Evolutionary conservation across 192 early-diverging fungal species (phyloP).

Genomic region (Helicostylum pulchrum): DNA sequence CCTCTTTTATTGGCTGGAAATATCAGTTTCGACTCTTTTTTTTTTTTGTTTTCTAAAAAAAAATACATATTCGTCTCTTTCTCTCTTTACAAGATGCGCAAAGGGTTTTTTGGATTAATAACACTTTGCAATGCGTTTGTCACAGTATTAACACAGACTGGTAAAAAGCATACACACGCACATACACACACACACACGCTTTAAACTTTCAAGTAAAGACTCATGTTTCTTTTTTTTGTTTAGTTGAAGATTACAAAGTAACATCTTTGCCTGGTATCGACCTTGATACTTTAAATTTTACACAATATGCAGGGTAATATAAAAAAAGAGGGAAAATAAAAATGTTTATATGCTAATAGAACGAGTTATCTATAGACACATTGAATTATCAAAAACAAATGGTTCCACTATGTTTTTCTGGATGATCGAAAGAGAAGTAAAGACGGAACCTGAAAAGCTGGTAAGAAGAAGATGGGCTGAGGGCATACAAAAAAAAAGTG

Average conservation of each 20-base stretch:
- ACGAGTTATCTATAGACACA: constrained; percentile 33
- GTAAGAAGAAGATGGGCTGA: constrained; percentile 25
- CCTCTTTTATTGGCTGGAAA: too few relatives aligned
- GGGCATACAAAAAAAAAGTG: not conserved
- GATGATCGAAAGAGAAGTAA: constrained; percentile 35
- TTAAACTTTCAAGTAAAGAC: not conserved
- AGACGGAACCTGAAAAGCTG: constrained; percentile 34
- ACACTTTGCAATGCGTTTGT: too few relatives aligned
- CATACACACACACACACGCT: too few relatives aligned
- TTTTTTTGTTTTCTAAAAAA: too few relatives aligned
- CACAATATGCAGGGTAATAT: constrained; percentile 49
- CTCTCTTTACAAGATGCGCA: too few relatives aligned
- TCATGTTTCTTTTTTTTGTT: not conserved
- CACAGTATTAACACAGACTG: not conserved
- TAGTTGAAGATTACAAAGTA: constrained; percentile 42
- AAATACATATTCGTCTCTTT: too few relatives aligned
- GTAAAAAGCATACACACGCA: not conserved
- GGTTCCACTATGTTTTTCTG: constrained; percentile 52
- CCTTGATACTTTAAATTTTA: constrained; percentile 21
- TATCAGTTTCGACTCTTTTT: too few relatives aligned
- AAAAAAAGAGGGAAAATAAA: not conserved
- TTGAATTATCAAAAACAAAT: constrained; percentile 31
- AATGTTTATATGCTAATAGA: not conserved
- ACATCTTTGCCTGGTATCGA: constrained; percentile 35
- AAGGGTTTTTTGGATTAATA: too few relatives aligned